phyloP scores from a whole-genome alignment of 2,329 filamentous ascomycete species.

The Pezicula rhizophila region DNA sequence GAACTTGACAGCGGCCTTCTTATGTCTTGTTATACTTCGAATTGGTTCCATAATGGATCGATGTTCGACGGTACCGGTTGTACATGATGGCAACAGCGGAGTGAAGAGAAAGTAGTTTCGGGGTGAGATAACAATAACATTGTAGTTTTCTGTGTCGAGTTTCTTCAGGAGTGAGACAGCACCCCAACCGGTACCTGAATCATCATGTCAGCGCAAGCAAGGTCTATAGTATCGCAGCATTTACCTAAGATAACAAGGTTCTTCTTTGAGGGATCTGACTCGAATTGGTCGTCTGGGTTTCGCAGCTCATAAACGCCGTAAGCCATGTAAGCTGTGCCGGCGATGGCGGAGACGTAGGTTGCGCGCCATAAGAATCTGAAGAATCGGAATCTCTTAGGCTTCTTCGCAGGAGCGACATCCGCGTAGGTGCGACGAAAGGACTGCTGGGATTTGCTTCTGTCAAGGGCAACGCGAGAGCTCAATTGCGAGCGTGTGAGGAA shows the following conservation, averaged over 20 bases:
- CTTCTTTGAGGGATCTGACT: conserved; percentile 86
- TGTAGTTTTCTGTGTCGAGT: conserved; percentile 98
- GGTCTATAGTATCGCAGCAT: conserved; percentile 14
- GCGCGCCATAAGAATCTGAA: conserved; percentile 80
- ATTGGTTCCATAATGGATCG: conserved; percentile 99
- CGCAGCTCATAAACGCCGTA: conserved; percentile 81
- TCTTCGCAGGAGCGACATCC: conserved; percentile 37
- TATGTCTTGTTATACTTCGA: conserved; percentile 90
- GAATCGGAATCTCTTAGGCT: conserved; percentile 55
- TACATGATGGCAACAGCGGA: conserved; percentile 92
- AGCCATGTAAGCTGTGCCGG: conserved; percentile 62
- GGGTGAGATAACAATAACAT: conserved; percentile 94
- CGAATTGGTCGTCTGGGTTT: conserved; percentile 72
- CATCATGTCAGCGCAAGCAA: conserved; percentile 4
- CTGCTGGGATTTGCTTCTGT: conserved; percentile 27
- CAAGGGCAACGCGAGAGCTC: conserved; percentile 14
- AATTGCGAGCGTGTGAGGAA: conserved; percentile 21
- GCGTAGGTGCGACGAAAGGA: conserved; percentile 38
- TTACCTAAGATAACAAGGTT: conserved; percentile 91
- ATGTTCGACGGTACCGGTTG: conserved; percentile 95
- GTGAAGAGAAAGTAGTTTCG: conserved; percentile 99
- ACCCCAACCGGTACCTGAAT: conserved; percentile 86
- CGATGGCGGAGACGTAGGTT: conserved; percentile 69
- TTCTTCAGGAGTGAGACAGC: conserved; percentile 96
- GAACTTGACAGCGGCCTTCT: conserved; percentile 88